A percentile compares a stretch with the other conserved stretches of the same genome.
Conservation (phyloP, 257 asterid genomes). For the Nyctanthes arbortristis region DNA sequence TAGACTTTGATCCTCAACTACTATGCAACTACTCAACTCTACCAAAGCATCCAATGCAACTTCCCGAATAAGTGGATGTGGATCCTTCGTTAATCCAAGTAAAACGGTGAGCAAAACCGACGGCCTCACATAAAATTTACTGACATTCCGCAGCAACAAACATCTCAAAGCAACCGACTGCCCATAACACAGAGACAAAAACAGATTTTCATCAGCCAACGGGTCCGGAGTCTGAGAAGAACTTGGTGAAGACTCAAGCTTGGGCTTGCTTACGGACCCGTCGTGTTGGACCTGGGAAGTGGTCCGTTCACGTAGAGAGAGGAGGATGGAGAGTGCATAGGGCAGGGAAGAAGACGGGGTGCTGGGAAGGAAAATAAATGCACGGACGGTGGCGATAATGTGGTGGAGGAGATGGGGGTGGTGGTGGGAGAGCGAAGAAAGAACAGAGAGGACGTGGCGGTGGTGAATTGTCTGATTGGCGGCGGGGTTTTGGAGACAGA, state of each 20-base stretch:
- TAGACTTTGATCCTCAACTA: slow-evolving; percentile 61
- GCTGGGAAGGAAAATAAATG: slow-evolving; percentile 46
- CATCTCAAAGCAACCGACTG: slow-evolving; percentile 46
- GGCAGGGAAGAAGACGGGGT: slow-evolving; percentile 39
- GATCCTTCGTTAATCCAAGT: slow-evolving; percentile 84
- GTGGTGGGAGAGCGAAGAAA: slow-evolving; percentile 43
- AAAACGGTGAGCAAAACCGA: slow-evolving; percentile 71
- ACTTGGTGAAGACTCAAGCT: slow-evolving; percentile 7
- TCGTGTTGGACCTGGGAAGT: no score
- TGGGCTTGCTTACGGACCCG: slow-evolving; percentile 21
- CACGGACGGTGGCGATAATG: slow-evolving; percentile 34
- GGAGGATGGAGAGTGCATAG: slow-evolving; percentile 50
- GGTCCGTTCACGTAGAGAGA: no score
- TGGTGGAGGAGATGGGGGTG: slow-evolving; percentile 45
- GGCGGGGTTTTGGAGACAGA: slow-evolving; percentile 40
- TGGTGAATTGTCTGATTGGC: slow-evolving; percentile 19
- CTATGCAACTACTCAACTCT: slow-evolving; percentile 36
- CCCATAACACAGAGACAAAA: slow-evolving; percentile 60
- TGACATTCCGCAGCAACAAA: slow-evolving; percentile 63
- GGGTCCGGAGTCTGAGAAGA: slow-evolving; percentile 19
- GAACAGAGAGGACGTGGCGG: slow-evolving; percentile 49
- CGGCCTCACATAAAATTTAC: slow-evolving; percentile 57
- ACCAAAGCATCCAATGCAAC: slow-evolving; percentile 74
- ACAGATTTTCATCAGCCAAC: slow-evolving; percentile 49
- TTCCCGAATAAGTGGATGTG: slow-evolving; percentile 67